A percentile compares a stretch with the other conserved stretches of the same genome.
phyloP scores from a whole-genome alignment of 768 basidiomycete species.

The Asterophora lycoperdoides region DNA sequence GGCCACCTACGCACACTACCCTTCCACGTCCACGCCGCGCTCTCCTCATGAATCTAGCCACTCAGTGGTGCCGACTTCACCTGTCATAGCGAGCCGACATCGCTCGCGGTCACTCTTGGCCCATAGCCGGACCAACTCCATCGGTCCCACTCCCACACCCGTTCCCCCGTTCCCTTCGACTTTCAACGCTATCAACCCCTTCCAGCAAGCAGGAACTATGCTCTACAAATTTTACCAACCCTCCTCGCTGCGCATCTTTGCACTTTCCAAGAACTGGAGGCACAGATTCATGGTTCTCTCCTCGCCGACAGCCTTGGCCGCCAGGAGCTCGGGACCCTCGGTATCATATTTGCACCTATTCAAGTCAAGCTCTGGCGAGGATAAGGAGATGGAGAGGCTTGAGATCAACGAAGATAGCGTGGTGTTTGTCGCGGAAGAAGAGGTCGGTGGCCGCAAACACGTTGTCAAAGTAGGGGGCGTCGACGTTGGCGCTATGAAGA shows the following conservation, averaged over 20 bases:
- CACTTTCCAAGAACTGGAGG: slow-evolving; percentile 73
- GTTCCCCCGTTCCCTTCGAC: slow-evolving; percentile 66
- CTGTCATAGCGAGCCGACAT: slow-evolving; percentile 24
- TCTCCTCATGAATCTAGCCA: slow-evolving; percentile 32
- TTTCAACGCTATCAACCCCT: slow-evolving; percentile 44
- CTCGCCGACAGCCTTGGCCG: slow-evolving; percentile 37
- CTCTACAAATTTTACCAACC: slow-evolving; percentile 69
- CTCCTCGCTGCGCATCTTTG: slow-evolving; percentile 65
- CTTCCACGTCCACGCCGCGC: slow-evolving; percentile 5
- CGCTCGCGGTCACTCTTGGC: slow-evolving; percentile 37
- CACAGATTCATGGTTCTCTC: slow-evolving; percentile 58
- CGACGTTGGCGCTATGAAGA: slow-evolving; percentile 48
- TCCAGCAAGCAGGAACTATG: slow-evolving; percentile 46
- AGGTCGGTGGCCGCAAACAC: slow-evolving; percentile 40
- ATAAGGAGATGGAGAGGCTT: slow-evolving; percentile 68
- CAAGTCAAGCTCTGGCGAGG: slow-evolving; percentile 54
- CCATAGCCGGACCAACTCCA: slow-evolving; percentile 37
- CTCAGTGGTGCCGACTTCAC: slow-evolving; percentile 26
- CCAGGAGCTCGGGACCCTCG: slow-evolving; percentile 32
- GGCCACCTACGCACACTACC: slow-evolving; percentile 11
- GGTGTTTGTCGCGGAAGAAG: slow-evolving; percentile 67
- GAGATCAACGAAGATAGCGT: slow-evolving; percentile 75
- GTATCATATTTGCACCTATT: slow-evolving; percentile 71
- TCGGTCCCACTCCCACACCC: slow-evolving; percentile 27
- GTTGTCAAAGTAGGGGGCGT: slow-evolving; percentile 69